Percentiles rank a stretch among this genome's conserved stretches.
Evolutionary conservation across 352 stramenopile genomes (phyloP).

Genomic region (Pythium brassicae): DNA sequence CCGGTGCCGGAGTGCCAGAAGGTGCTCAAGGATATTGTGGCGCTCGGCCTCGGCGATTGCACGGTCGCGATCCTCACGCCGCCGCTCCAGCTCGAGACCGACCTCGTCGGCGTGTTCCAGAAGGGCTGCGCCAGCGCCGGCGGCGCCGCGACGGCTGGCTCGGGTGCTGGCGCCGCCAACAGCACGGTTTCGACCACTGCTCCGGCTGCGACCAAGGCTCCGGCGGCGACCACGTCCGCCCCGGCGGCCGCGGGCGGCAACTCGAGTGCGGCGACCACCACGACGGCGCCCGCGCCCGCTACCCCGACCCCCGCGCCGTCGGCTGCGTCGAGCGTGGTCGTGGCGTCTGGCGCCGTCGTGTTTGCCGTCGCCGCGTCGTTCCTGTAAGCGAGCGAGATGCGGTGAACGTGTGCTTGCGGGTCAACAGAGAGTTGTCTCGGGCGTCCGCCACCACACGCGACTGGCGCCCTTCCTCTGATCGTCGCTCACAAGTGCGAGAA

Average conservation of each 20-base stretch:
- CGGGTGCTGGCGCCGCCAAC: neutral
- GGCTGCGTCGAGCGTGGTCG: constrained; percentile 2
- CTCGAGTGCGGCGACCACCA: neutral
- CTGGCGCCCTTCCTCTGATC: neutral
- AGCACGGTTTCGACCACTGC: neutral
- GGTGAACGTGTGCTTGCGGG: neutral
- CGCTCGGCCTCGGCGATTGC: constrained; percentile 19
- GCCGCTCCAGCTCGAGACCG: neutral
- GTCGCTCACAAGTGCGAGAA: too few relatives aligned
- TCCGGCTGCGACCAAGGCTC: neutral
- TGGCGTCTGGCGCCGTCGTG: constrained; percentile 5
- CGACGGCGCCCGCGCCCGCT: neutral
- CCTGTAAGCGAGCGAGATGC: constrained; percentile 6
- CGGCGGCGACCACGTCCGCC: neutral
- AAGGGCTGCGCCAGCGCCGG: neutral
- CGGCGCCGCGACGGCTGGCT: neutral
- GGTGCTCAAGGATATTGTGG: constrained; percentile 20
- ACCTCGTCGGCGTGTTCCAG: constrained; percentile 1
- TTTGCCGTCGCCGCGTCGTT: constrained; percentile 10
- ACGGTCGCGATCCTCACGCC: neutral
- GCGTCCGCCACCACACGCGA: neutral
- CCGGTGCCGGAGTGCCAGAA: constrained; percentile 21
- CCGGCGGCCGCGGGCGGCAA: neutral
- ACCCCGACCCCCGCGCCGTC: constrained; percentile 5
- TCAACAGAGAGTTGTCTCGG: too few relatives aligned